Evolutionary conservation across 371 early-diverging fungal genomes (phyloP).

Genomic region (Fennellomyces sp.): DNA sequence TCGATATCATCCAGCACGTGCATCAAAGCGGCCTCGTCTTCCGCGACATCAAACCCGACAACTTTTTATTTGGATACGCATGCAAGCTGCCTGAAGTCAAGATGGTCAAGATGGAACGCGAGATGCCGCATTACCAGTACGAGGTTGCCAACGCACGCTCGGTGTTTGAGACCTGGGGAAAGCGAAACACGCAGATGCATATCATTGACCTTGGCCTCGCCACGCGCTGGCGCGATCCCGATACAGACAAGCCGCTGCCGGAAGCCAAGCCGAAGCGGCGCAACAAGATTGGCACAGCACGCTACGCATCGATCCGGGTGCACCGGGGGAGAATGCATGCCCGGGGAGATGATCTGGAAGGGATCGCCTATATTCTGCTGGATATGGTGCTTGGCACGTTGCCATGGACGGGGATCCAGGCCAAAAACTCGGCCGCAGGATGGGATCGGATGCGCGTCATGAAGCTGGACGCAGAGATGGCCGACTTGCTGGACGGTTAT

Average conservation of each 20-base stretch:
- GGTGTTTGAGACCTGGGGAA: slow-evolving; percentile 25
- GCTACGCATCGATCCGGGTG: slow-evolving; percentile 65
- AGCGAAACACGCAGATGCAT: slow-evolving; percentile 30
- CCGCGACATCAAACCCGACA: slow-evolving; percentile 94
- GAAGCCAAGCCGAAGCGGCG: slow-evolving; percentile 41
- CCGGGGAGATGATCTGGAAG: slow-evolving; percentile 67
- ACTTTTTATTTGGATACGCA: slow-evolving; percentile 79
- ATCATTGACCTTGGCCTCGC: slow-evolving; percentile 66
- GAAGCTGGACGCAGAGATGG: slow-evolving; percentile 54
- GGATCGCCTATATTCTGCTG: slow-evolving; percentile 60
- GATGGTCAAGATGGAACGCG: slow-evolving; percentile 1
- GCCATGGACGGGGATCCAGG: slow-evolving; percentile 68
- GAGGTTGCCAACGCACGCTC: slow-evolving; percentile 9
- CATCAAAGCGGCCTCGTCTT: slow-evolving; percentile 49
- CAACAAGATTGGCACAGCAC: slow-evolving; percentile 66
- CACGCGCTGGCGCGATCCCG: slow-evolving; percentile 48
- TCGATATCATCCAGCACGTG: slow-evolving; percentile 94
- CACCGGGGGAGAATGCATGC: slow-evolving; percentile 61
- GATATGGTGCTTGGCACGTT: slow-evolving; percentile 59
- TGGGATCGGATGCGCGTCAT: slow-evolving; percentile 67
- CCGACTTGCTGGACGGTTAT: slow-evolving; percentile 58
- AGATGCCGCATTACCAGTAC: slow-evolving; percentile 5
- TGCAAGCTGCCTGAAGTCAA: slow-evolving; percentile 30
- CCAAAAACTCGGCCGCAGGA: slow-evolving; percentile 56
- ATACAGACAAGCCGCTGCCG: slow-evolving; percentile 45